These are phyloP conservation scores for Colletotrichum magnum DNA, from an alignment of 2,329 filamentous ascomycete genomes.

Conservation along the genomic window DNA sequence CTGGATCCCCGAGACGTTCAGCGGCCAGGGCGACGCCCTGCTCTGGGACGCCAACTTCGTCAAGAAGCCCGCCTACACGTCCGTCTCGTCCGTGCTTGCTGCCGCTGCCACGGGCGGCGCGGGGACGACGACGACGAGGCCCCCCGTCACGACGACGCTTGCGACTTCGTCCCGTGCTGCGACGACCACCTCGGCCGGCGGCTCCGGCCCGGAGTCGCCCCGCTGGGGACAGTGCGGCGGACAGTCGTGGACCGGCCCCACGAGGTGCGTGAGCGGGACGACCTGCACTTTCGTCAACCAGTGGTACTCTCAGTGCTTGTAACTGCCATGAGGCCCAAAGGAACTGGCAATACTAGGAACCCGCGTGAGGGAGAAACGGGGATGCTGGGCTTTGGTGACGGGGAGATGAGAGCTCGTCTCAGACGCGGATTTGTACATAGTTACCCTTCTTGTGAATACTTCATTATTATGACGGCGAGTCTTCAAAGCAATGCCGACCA, in stretches of 20 bases:
- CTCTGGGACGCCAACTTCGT: constrained; percentile 54
- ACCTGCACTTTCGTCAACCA: constrained; percentile 41
- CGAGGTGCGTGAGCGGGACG: constrained; percentile 38
- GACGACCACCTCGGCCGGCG: constrained; percentile 30
- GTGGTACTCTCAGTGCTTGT: constrained; percentile 45
- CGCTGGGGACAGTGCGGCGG: constrained; percentile 45
- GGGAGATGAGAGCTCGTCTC: too few species aligned
- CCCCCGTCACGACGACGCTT: constrained; percentile 5
- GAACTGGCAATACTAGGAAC: not conserved
- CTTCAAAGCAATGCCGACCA: too few species aligned
- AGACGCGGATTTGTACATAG: too few species aligned
- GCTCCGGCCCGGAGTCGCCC: constrained; percentile 24
- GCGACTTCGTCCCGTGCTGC: constrained; percentile 23
- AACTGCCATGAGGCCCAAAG: not conserved
- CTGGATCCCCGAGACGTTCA: constrained; percentile 56
- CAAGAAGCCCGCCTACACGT: constrained; percentile 56
- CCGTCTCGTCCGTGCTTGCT: constrained; percentile 54
- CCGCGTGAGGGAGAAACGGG: too few species aligned
- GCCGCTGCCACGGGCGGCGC: constrained; percentile 43
- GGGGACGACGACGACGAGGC: not conserved
- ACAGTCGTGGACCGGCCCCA: constrained; percentile 39
- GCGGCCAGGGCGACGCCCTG: constrained; percentile 56
- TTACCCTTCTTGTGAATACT: not conserved
- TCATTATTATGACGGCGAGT: too few species aligned
- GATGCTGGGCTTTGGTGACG: not conserved